A percentile compares a stretch with the other conserved stretches of the same genome.
These are phyloP conservation scores for Carex cristatella DNA, from an alignment of 176 grass and related monocot genomes.

Conservation along the genomic window DNA sequence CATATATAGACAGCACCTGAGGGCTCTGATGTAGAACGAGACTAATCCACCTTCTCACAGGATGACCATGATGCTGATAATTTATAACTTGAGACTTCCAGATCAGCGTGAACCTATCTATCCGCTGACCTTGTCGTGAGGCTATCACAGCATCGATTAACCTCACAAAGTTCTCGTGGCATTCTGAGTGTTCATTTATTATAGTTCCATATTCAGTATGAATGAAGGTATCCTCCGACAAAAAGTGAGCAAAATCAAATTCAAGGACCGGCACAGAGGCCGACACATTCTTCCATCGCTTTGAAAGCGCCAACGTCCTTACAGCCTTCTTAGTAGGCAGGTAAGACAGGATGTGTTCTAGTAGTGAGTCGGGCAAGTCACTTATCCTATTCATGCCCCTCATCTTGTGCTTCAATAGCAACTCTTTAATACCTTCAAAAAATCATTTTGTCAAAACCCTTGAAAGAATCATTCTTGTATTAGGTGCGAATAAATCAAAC, in stretches of 20 bases:
- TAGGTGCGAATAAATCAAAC: neutral
- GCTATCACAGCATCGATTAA: neutral
- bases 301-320: neutral
- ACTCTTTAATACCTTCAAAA: neutral
- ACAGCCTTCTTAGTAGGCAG: neutral
- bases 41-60: conserved; percentile 2
- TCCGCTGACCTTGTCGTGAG: neutral
- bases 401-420: neutral
- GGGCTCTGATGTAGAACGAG: neutral
- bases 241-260: neutral
- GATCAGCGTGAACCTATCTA: neutral
- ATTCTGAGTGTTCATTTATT: neutral
- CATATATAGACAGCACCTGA: neutral
- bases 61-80: neutral
- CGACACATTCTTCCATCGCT: neutral
- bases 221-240: neutral
- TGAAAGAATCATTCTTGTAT: neutral
- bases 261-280: neutral
- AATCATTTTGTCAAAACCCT: neutral
- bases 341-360: neutral
- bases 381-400: neutral
- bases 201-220: neutral
- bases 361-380: neutral
- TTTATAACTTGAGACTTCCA: neutral
- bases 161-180: neutral